A percentile compares a stretch with the other conserved stretches of the same genome.
Evolutionary conservation across 805 yeast species (phyloP).

Genomic region (Starmerella floris): DNA sequence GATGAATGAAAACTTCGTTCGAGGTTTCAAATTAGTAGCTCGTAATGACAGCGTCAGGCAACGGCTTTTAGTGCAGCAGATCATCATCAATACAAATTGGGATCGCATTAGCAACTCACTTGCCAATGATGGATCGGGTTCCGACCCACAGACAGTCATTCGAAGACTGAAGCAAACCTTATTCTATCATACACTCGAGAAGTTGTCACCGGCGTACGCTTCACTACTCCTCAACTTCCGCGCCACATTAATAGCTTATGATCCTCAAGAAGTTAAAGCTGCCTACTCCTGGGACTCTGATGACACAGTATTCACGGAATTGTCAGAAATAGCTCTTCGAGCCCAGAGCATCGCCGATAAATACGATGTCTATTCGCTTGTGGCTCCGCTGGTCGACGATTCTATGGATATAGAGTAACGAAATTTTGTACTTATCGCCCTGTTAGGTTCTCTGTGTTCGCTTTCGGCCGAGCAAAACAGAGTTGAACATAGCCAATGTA

Average conservation of each 20-base stretch:
- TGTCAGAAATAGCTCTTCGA: neutral
- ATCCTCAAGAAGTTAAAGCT: neutral
- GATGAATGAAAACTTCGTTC: conserved; percentile 6
- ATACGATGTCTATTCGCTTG: conserved; percentile 6
- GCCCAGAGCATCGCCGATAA: conserved; percentile 8
- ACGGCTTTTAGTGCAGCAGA: conserved; percentile 14
- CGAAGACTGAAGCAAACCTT: conserved; percentile 5
- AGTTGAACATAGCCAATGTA: no score
- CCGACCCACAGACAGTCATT: neutral
- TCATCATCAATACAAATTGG: conserved; percentile 15
- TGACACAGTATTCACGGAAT: conserved; percentile 3
- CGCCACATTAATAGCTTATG: neutral
- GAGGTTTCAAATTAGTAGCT: conserved; percentile 10
- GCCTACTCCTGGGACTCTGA: conserved; percentile 5
- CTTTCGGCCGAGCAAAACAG: no score
- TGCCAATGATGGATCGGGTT: neutral
- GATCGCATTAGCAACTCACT: conserved; percentile 1
- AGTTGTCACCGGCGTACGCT: neutral
- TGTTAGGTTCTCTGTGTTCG: neutral
- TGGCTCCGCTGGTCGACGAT: neutral
- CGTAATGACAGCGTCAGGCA: conserved; percentile 8
- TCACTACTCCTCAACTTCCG: conserved; percentile 3
- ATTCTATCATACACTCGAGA: conserved; percentile 5
- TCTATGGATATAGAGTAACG: neutral
- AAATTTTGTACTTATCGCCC: no score